Conservation (phyloP, 2,329 filamentous ascomycete species). For the Cryphonectria parasitica region DNA sequence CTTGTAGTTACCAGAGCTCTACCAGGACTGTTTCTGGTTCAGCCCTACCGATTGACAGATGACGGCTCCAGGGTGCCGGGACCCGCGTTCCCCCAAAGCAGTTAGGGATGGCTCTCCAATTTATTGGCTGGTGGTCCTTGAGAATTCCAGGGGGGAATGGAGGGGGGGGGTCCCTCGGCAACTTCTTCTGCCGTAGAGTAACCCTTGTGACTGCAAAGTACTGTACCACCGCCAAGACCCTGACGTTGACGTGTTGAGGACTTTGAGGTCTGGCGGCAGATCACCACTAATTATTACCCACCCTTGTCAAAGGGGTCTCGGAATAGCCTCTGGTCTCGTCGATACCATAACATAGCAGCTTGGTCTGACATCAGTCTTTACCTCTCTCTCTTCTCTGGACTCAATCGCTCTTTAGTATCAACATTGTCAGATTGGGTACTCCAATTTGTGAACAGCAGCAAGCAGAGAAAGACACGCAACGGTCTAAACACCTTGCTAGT, state of each 20-base stretch:
- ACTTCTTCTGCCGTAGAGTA: neutral
- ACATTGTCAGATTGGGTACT: neutral
- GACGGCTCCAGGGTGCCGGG: slow-evolving; percentile 10
- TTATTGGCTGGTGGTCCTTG: neutral
- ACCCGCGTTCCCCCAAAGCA: neutral
- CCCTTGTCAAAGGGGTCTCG: slow-evolving; percentile 10
- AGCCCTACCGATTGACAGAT: slow-evolving; percentile 13
- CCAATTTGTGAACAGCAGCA: neutral
- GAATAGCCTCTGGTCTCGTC: neutral
- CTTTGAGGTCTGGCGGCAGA: neutral
- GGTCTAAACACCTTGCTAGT: neutral
- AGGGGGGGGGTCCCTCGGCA: neutral
- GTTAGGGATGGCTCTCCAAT: slow-evolving; percentile 6
- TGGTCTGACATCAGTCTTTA: neutral
- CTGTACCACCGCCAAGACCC: neutral
- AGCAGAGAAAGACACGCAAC: neutral
- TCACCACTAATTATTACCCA: neutral
- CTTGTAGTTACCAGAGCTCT: neutral
- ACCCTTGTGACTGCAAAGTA: neutral
- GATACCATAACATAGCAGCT: neutral
- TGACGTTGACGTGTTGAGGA: slow-evolving; percentile 12
- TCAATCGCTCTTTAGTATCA: too few relatives aligned
- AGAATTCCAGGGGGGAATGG: neutral
- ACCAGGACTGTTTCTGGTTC: neutral
- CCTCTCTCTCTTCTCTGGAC: neutral